Evolutionary conservation across 257 asterid species (phyloP).

Genomic region (Solanum rostratum): DNA sequence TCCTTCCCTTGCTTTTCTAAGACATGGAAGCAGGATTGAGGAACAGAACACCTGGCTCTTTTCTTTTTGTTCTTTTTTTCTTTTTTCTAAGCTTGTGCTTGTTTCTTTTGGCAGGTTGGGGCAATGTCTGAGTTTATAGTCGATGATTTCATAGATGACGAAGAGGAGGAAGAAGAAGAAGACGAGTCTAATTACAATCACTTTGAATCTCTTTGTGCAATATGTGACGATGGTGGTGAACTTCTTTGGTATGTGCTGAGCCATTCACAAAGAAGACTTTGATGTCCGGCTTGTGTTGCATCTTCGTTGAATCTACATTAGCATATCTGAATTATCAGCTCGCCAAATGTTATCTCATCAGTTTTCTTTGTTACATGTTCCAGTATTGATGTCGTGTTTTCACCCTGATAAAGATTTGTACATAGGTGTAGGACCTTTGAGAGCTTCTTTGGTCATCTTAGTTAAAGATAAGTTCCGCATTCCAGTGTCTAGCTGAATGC

Average conservation of each 20-base stretch:
- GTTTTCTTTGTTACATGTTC: neutral
- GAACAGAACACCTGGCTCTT: neutral
- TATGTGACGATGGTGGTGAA: conserved; percentile 70
- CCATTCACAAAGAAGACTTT: neutral
- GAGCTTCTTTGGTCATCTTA: neutral
- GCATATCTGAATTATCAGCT: neutral
- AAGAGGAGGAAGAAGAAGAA: conserved; percentile 31
- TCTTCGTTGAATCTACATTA: neutral
- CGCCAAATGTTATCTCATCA: neutral
- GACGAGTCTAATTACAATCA: conserved; percentile 34
- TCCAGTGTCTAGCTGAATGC: neutral
- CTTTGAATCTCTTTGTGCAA: conserved; percentile 58
- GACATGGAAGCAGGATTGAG: neutral
- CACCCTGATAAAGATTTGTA: neutral
- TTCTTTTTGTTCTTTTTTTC: neutral
- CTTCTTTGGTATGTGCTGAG: conserved; percentile 29
- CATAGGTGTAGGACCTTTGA: neutral
- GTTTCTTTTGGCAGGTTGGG: conserved; percentile 26
- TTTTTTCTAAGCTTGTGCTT: neutral
- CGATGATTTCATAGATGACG: conserved; percentile 33
- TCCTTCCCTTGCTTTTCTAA: neutral
- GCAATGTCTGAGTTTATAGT: conserved; percentile 43
- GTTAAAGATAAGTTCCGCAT: neutral
- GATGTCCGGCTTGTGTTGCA: neutral
- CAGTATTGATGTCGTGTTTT: neutral